Conservation (phyloP, 345 rosid genomes). For the Psidium guajava region DNA sequence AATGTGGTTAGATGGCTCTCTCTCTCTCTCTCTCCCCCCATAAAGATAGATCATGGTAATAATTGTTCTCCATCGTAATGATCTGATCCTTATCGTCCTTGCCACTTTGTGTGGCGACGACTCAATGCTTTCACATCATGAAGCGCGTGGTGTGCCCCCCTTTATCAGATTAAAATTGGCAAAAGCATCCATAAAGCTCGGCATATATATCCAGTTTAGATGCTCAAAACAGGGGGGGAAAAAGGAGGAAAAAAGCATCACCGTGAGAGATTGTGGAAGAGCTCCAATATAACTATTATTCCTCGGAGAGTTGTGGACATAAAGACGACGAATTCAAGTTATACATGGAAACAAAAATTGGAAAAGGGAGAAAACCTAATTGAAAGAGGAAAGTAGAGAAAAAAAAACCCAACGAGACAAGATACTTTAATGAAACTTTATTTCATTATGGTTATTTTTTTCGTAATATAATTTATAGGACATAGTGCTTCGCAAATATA, state of each 20-base stretch:
- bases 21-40: neutral
- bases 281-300: neutral
- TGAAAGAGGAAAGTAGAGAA: neutral
- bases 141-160: neutral
- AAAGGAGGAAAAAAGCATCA: neutral
- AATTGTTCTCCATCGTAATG: neutral
- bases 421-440: no score
- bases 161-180: neutral
- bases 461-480: no score
- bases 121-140: neutral
- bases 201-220: neutral
- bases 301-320: neutral
- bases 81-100: slow-evolving; percentile 1
- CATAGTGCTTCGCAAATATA: no score
- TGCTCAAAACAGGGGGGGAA: neutral
- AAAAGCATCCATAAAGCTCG: neutral
- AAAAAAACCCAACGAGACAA: no score
- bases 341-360: neutral
- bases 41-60: neutral
- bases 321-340: neutral
- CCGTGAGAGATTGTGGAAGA: neutral
- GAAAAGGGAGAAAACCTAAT: neutral
- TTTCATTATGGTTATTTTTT: no score
- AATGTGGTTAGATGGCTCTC: neutral
- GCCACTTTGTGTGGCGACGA: slow-evolving; percentile 1